These are phyloP conservation scores for Recurvomyces mirabilis DNA, from an alignment of 495 filamentous ascomycete species.

Conservation along the genomic window DNA sequence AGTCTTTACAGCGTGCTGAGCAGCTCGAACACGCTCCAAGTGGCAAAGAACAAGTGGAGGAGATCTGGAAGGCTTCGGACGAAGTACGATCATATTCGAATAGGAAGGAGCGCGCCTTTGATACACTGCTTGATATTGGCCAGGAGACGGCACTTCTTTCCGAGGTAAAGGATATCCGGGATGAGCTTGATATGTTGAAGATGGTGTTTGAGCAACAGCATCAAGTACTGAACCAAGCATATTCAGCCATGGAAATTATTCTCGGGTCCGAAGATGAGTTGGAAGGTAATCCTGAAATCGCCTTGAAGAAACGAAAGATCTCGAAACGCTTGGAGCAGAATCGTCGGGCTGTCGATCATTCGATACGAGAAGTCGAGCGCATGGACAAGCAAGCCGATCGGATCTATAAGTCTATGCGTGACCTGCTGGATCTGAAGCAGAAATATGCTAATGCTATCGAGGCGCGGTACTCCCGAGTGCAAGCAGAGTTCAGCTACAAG, in stretches of 20 bases:
- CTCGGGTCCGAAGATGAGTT: constrained; percentile 32
- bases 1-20: neutral
- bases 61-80: neutral
- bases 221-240: constrained; percentile 43
- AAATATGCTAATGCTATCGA: constrained; percentile 65
- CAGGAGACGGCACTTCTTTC: constrained; percentile 53
- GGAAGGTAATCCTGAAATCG: neutral
- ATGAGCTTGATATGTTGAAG: constrained; percentile 61
- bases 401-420: constrained; percentile 46
- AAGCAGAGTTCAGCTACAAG: constrained; percentile 45
- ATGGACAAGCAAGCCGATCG: constrained; percentile 59
- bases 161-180: constrained; percentile 61
- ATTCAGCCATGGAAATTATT: constrained; percentile 39
- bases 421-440: constrained; percentile 48
- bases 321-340: constrained; percentile 51
- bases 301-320: neutral
- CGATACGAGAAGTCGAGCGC: constrained; percentile 41
- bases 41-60: neutral
- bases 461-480: constrained; percentile 54
- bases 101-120: constrained; percentile 30
- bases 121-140: constrained; percentile 56
- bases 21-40: neutral
- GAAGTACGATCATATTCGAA: neutral
- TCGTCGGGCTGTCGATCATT: constrained; percentile 43
- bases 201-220: constrained; percentile 39